phyloP scores from a whole-genome alignment of 345 rosid genomes.

The Populus davidiana region DNA sequence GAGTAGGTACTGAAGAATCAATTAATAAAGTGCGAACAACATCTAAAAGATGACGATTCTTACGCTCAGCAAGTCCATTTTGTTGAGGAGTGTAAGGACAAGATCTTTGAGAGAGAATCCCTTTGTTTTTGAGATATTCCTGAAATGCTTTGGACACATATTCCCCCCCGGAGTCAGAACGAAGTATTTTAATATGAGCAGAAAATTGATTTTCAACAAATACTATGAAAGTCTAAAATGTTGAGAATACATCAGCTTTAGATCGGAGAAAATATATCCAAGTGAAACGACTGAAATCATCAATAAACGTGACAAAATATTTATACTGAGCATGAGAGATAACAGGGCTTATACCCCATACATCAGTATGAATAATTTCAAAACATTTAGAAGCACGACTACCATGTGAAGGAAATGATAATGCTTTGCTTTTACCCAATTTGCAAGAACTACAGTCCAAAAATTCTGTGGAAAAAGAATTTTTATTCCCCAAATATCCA shows the following conservation, averaged over 20 bases:
- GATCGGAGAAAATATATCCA: too few relatives aligned
- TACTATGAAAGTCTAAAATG: neutral
- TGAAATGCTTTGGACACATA: neutral
- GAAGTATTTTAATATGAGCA: neutral
- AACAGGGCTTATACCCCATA: too few relatives aligned
- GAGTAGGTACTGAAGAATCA: neutral
- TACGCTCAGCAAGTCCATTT: neutral
- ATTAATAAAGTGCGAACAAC: neutral
- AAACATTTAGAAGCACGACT: too few relatives aligned
- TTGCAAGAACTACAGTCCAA: neutral
- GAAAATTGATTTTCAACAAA: neutral
- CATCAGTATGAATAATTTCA: too few relatives aligned
- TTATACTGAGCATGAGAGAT: too few relatives aligned
- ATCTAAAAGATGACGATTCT: neutral
- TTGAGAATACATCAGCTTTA: too few relatives aligned
- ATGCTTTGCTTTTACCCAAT: neutral
- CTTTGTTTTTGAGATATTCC: neutral
- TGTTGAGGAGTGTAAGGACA: neutral
- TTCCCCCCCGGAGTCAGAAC: neutral
- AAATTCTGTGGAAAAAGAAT: too few relatives aligned
- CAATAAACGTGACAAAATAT: too few relatives aligned
- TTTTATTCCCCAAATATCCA: neutral
- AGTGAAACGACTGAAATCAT: too few relatives aligned
- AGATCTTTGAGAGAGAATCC: neutral
- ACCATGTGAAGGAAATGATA: neutral